Evolutionary conservation across 805 yeast genomes (phyloP), one percentile per base, ranked within the genome.

Genomic region (Lipomyces sp.): DNA sequence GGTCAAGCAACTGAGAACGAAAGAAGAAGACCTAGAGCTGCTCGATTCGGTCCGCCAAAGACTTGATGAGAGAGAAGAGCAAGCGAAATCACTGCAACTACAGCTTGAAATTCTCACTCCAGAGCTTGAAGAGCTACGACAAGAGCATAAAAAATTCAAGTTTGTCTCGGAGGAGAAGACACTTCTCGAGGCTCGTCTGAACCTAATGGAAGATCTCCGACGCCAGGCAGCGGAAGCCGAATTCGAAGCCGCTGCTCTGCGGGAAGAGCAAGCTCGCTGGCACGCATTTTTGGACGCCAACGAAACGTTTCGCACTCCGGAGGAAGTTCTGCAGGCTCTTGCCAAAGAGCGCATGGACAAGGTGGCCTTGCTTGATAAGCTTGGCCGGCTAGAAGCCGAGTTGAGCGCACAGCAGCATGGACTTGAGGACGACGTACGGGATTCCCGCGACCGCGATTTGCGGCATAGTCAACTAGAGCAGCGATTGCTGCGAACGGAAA

Each of bases 141-240:
- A 76, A 53, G 72, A 73, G 51, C 70, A 78, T 53, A 65, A 67
- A 26, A 74, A 77, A 23, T 64, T 67, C 4, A 84, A 79, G 58
- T 61, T 83, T 8, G 66, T 83, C 31, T 78, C 75, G 57, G 83
- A 79, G 55, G 84, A 83, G 53, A 81, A 78, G 47, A 55, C 62
- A 0, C 59, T 74, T 0, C 63, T 82, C 31, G 62, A 65, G 21
- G 65, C 69, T 18, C 74, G 74, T 51, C 39, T 81, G 18, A 49
- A 60, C 2, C 57, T 61, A 8, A 62, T 76, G 39, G 77, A 76
- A 26, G 64, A 62, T 1, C 58, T 77, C 2, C 76, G 79, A 51
- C 73, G 71, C 37, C 71, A 73, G 39, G 70, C 70, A 16, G 74
- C 77, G 33, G 74, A 74, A 4, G 61, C 79, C 23, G 80, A 80